Evolutionary conservation across 208 protist species (phyloP).

Genomic region (Endotrypanum monterogeii): DNA sequence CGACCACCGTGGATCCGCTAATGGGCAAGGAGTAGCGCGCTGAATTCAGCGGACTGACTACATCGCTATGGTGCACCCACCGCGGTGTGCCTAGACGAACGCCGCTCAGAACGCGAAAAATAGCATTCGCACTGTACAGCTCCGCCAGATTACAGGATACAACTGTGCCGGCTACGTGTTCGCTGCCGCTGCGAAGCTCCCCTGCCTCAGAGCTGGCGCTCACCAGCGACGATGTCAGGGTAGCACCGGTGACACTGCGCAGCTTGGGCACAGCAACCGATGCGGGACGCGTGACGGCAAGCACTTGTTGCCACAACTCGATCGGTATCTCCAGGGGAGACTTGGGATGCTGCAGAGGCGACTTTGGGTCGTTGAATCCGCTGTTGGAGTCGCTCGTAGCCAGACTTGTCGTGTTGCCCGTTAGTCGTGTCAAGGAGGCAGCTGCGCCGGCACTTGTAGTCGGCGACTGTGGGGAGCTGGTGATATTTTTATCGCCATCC

Average conservation of each 20-base stretch:
- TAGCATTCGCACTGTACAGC: constrained; percentile 43
- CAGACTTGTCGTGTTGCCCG: not conserved
- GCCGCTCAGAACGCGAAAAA: constrained; percentile 49
- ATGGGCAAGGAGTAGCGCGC: constrained; percentile 6
- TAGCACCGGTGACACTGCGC: not conserved
- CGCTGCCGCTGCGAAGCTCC: not conserved
- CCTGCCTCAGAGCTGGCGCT: not conserved
- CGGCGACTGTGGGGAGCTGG: constrained; percentile 4
- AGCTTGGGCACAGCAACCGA: constrained; percentile 24
- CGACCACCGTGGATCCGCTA: not conserved
- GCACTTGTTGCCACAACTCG: constrained; percentile 29
- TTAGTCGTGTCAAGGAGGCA: not conserved
- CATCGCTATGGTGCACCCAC: constrained; percentile 18
- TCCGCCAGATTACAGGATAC: constrained; percentile 29
- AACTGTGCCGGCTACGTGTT: not conserved
- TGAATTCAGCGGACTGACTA: constrained; percentile 17
- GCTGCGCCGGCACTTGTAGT: not conserved
- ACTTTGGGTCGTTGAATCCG: not conserved
- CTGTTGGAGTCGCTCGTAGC: not conserved
- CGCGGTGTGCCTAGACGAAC: constrained; percentile 28
- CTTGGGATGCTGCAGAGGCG: constrained; percentile 14
- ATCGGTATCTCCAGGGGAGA: constrained; percentile 6
- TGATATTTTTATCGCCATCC: not conserved
- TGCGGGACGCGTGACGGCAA: constrained; percentile 28
- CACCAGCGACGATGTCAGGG: not conserved